Percentiles rank a stretch among this genome's conserved stretches.
Evolutionary conservation across 805 yeast genomes (phyloP).

Genomic region (Ascoidea tarda): DNA sequence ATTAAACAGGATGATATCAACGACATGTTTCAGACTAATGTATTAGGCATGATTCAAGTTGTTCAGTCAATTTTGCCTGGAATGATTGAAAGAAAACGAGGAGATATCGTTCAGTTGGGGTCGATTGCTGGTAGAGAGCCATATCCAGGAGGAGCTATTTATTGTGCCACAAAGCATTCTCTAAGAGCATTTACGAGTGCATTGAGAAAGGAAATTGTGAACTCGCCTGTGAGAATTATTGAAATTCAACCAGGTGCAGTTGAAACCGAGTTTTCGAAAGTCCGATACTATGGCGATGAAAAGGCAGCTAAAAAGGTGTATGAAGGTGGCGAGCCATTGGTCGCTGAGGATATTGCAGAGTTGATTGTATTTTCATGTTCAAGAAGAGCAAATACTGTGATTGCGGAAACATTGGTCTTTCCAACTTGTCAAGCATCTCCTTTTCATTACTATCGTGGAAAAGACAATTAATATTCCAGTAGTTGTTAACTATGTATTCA

Average conservation of each 20-base stretch:
- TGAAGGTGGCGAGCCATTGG: slow-evolving; percentile 51
- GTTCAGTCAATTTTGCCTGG: slow-evolving; percentile 69
- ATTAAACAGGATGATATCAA: slow-evolving; percentile 50
- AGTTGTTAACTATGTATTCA: no score
- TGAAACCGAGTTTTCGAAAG: slow-evolving; percentile 61
- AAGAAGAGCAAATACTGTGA: slow-evolving; percentile 56
- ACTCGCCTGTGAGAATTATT: slow-evolving; percentile 49
- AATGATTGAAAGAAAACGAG: slow-evolving; percentile 54
- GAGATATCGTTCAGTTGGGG: slow-evolving; percentile 64
- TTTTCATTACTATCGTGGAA: slow-evolving; percentile 7
- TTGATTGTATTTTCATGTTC: slow-evolving; percentile 52
- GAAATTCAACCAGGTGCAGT: slow-evolving; percentile 73
- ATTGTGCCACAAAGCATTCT: slow-evolving; percentile 66
- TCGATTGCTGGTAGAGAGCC: slow-evolving; percentile 73
- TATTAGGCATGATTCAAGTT: slow-evolving; percentile 67
- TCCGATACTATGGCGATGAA: slow-evolving; percentile 50
- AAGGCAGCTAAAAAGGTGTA: slow-evolving; percentile 51
- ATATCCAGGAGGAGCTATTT: slow-evolving; percentile 67
- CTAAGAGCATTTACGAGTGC: slow-evolving; percentile 59
- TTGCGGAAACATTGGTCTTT: slow-evolving; percentile 74
- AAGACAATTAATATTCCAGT: neutral
- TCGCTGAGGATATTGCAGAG: slow-evolving; percentile 64
- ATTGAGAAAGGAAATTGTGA: slow-evolving; percentile 40
- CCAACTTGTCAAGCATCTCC: slow-evolving; percentile 58
- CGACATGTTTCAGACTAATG: slow-evolving; percentile 77